phyloP scores from a whole-genome alignment of 768 basidiomycete genomes.

The Termitomyces sp. region DNA sequence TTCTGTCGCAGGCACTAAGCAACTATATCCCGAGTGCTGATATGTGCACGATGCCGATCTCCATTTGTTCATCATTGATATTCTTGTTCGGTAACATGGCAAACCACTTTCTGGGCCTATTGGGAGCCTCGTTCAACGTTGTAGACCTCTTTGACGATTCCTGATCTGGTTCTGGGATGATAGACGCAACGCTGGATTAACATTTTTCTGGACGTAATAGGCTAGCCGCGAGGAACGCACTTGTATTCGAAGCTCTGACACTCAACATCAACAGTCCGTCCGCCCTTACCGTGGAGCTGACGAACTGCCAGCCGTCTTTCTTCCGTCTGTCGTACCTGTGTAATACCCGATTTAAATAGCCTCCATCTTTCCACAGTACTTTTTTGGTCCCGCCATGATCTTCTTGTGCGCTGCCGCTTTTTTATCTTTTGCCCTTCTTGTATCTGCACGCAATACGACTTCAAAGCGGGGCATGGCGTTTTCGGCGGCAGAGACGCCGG shows the following conservation, averaged over 20 bases:
- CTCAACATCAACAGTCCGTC: conserved; percentile 30
- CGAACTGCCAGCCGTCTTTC: conserved; percentile 24
- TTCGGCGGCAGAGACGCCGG: conserved; percentile 31
- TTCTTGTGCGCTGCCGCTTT: conserved; percentile 16
- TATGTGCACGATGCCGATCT: conserved; percentile 1
- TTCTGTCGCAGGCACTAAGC: neutral
- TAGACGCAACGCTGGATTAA: neutral
- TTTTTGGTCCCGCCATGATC: conserved; percentile 19
- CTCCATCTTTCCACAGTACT: conserved; percentile 1
- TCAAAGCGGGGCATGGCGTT: conserved; percentile 42
- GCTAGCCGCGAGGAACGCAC: neutral
- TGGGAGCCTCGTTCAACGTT: neutral
- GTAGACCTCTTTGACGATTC: neutral
- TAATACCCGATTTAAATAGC: conserved; percentile 9
- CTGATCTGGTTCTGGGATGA: neutral
- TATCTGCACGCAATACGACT: conserved; percentile 26
- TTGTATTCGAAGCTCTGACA: conserved; percentile 9
- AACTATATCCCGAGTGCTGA: conserved; percentile 7
- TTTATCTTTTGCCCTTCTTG: conserved; percentile 24
- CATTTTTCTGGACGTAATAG: conserved; percentile 6
- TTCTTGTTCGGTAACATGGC: neutral
- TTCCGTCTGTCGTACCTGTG: conserved; percentile 11
- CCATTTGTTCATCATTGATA: conserved; percentile 8
- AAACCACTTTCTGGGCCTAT: neutral
- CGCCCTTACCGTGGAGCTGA: conserved; percentile 16